phyloP scores from a whole-genome alignment of 805 yeast genomes.

The Myxozyma mucilagina region DNA sequence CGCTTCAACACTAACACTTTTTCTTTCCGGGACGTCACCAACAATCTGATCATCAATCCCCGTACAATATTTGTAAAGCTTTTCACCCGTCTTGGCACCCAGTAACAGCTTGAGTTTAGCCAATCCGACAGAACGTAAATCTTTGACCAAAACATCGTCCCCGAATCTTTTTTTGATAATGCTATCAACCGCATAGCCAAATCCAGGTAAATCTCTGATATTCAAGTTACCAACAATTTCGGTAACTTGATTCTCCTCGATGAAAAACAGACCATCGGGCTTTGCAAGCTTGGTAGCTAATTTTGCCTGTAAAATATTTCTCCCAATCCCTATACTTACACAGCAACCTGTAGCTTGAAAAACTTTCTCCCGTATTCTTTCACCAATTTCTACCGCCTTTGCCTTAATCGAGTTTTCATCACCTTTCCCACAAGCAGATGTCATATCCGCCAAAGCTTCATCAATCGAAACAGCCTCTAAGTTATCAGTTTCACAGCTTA shows the following conservation, averaged over 20 bases:
- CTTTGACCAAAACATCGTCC: slow-evolving; percentile 42
- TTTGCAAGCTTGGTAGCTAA: slow-evolving; percentile 72
- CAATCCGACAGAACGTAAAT: slow-evolving; percentile 44
- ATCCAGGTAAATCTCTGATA: slow-evolving; percentile 48
- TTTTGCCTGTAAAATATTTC: slow-evolving; percentile 75
- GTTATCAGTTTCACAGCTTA: slow-evolving; percentile 44
- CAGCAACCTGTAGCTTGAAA: slow-evolving; percentile 54
- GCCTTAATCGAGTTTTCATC: slow-evolving; percentile 18
- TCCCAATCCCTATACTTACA: slow-evolving; percentile 78
- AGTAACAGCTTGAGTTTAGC: slow-evolving; percentile 48
- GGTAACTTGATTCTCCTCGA: slow-evolving; percentile 37
- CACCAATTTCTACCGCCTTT: slow-evolving; percentile 38
- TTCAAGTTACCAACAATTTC: slow-evolving; percentile 44
- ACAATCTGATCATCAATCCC: slow-evolving; percentile 70
- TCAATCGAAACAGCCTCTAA: slow-evolving; percentile 87
- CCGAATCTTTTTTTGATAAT: slow-evolving; percentile 47
- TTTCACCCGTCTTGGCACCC: slow-evolving; percentile 72
- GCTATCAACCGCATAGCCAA: slow-evolving; percentile 45
- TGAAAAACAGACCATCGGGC: slow-evolving; percentile 64
- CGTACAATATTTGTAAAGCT: slow-evolving; percentile 56
- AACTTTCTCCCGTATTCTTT: slow-evolving; percentile 47
- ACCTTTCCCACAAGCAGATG: slow-evolving; percentile 36
- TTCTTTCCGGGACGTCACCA: slow-evolving; percentile 56
- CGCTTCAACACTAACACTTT: slow-evolving; percentile 82
- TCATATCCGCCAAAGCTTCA: slow-evolving; percentile 79